phyloP scores from a whole-genome alignment of 2,329 filamentous ascomycete genomes.

The Fusarium setosum region DNA sequence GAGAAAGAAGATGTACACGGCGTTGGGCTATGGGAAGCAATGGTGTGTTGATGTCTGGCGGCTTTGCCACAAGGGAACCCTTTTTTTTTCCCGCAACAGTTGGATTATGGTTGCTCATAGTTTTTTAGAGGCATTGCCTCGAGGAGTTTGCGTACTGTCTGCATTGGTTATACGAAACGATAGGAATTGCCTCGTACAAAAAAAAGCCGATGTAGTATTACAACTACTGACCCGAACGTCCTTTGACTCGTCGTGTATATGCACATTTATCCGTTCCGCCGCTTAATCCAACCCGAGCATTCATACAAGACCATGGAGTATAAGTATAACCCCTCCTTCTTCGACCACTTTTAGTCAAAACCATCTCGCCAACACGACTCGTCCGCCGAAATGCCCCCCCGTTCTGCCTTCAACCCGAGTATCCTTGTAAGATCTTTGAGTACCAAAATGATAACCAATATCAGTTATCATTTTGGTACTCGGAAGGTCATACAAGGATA shows the following conservation, averaged over 20 bases:
- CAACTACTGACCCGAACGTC: slow-evolving; percentile 1
- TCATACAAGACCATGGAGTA: no score
- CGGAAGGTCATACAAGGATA: no score
- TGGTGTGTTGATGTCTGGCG: slow-evolving; percentile 19
- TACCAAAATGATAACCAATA: no score
- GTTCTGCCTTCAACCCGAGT: no score
- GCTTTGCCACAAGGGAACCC: background rate
- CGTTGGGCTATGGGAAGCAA: slow-evolving; percentile 38
- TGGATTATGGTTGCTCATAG: slow-evolving; percentile 19
- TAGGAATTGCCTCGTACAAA: slow-evolving; percentile 28
- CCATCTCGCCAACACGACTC: no score
- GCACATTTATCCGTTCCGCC: slow-evolving; percentile 28
- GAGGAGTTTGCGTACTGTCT: slow-evolving; percentile 23
- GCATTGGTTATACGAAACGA: slow-evolving; percentile 33
- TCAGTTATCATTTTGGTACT: no score
- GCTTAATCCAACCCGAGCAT: no score
- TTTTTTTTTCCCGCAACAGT: no score
- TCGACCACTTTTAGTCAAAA: no score
- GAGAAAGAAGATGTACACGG: slow-evolving; percentile 34
- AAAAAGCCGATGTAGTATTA: slow-evolving; percentile 27
- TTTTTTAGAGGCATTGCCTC: slow-evolving; percentile 17
- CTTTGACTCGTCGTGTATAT: background rate
- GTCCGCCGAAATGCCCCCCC: no score
- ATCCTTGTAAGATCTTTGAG: no score
- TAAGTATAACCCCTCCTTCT: no score